These are phyloP conservation scores for Wickerhamomyces silvicola DNA, from an alignment of 805 yeast genomes.

Conservation along the genomic window DNA sequence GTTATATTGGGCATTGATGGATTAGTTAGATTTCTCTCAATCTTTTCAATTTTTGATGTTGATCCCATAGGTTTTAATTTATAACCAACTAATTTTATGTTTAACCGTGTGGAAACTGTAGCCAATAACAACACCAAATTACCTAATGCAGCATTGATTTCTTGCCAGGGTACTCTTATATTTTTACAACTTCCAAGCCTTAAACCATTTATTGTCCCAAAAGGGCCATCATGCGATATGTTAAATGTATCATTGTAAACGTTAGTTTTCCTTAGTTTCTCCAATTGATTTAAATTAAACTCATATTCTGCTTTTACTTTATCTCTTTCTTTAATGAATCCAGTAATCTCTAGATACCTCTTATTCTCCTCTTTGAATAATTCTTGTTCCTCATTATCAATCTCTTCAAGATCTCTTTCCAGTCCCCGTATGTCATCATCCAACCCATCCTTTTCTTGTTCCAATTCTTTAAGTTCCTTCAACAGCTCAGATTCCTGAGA, in stretches of 20 bases:
- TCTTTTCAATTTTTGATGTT: conserved; percentile 64
- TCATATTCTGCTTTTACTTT: conserved; percentile 59
- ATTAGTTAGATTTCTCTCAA: conserved; percentile 30
- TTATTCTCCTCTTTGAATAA: conserved; percentile 46
- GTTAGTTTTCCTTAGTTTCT: conserved; percentile 65
- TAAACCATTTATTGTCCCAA: conserved; percentile 83
- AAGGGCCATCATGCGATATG: conserved; percentile 77
- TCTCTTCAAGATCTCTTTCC: conserved; percentile 39
- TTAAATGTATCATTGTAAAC: conserved; percentile 79
- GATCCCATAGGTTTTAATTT: conserved; percentile 79
- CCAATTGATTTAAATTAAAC: conserved; percentile 56
- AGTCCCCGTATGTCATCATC: conserved; percentile 26
- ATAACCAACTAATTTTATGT: conserved; percentile 51
- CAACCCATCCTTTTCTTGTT: conserved; percentile 27
- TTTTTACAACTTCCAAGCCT: conserved; percentile 66
- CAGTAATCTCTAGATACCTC: conserved; percentile 45
- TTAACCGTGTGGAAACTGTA: conserved; percentile 53
- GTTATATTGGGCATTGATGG: conserved; percentile 27
- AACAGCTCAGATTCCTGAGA: conserved; percentile 40
- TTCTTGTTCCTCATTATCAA: conserved; percentile 42
- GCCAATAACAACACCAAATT: conserved; percentile 67
- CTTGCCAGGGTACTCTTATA: conserved; percentile 75
- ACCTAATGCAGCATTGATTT: conserved; percentile 87
- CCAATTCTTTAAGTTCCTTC: conserved; percentile 39
- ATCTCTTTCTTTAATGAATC: conserved; percentile 49